A percentile compares a stretch with the other conserved stretches of the same genome.
Evolutionary conservation across 140 eudicot species (phyloP).

Genomic region (Stevia rebaudiana): DNA sequence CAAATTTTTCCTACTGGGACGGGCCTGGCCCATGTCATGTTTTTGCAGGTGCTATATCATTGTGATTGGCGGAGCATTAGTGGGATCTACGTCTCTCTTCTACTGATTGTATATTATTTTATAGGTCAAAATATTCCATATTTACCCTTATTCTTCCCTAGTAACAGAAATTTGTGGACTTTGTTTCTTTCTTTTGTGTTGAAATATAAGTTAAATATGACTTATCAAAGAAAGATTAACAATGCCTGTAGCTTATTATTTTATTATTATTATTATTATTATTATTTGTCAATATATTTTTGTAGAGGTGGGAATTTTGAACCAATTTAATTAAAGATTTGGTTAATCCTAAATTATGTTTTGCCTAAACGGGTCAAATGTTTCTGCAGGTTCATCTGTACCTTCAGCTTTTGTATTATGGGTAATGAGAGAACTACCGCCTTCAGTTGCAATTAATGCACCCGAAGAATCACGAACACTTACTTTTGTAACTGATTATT

Average conservation of each 20-base stretch:
- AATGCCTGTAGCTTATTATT: background rate
- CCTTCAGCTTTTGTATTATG: constrained; percentile 85
- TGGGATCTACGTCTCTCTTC: constrained; percentile 51
- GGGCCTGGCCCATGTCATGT: background rate
- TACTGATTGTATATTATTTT: constrained; percentile 63
- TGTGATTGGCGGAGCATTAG: constrained; percentile 53
- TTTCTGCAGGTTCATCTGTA: constrained; percentile 68
- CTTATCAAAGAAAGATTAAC: background rate
- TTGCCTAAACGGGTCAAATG: background rate
- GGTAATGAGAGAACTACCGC: constrained; percentile 92
- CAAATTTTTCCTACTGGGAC: constrained; percentile 14
- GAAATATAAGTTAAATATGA: background rate
- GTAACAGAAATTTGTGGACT: background rate
- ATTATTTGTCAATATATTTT: background rate
- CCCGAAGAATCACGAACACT: constrained; percentile 59
- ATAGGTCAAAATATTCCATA: constrained; percentile 47
- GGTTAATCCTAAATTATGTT: background rate
- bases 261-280: too few species aligned
- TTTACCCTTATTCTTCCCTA: background rate
- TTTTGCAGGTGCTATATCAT: constrained; percentile 72
- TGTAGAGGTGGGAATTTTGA: background rate
- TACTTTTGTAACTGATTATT: constrained; percentile 55
- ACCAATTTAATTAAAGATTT: background rate
- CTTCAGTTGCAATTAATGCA: constrained; percentile 31
- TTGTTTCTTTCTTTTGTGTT: too few species aligned